Evolutionary conservation across 345 rosid species (phyloP).

Genomic region (Heritiera littoralis): DNA sequence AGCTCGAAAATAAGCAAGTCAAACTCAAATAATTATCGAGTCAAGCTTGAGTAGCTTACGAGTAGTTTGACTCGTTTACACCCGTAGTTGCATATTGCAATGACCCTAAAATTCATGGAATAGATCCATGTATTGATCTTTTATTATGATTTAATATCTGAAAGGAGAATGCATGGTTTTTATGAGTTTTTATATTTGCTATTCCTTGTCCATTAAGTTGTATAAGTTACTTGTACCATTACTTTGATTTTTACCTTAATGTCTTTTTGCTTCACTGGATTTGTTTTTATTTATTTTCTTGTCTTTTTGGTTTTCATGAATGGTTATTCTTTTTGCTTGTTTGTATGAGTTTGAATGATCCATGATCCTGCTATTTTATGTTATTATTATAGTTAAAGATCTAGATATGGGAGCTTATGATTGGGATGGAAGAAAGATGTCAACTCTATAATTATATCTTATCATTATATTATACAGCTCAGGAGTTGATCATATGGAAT

Average conservation of each 20-base stretch:
- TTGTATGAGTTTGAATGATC: neutral
- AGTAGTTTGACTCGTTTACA: too few species aligned
- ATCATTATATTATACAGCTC: neutral
- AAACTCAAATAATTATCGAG: too few species aligned
- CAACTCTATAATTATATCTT: neutral
- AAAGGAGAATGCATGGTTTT: neutral
- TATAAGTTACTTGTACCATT: neutral
- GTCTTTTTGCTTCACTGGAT: neutral
- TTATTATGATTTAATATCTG: neutral
- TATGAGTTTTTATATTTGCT: neutral
- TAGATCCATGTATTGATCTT: neutral
- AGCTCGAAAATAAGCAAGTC: too few species aligned
- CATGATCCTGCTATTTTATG: conserved; percentile 1
- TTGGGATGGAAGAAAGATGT: neutral
- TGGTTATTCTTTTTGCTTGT: conserved; percentile 1
- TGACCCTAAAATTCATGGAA: conserved; percentile 12
- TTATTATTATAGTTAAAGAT: conserved; percentile 10
- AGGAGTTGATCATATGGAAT: neutral
- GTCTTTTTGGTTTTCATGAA: neutral
- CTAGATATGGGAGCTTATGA: neutral
- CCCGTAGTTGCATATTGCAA: too few species aligned
- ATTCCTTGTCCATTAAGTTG: neutral
- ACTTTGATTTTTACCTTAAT: neutral
- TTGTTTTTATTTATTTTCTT: neutral
- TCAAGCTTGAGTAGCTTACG: too few species aligned